These are phyloP conservation scores for Hypoxylon cercidicola DNA, from an alignment of 495 filamentous ascomycete species.

Conservation along the genomic window DNA sequence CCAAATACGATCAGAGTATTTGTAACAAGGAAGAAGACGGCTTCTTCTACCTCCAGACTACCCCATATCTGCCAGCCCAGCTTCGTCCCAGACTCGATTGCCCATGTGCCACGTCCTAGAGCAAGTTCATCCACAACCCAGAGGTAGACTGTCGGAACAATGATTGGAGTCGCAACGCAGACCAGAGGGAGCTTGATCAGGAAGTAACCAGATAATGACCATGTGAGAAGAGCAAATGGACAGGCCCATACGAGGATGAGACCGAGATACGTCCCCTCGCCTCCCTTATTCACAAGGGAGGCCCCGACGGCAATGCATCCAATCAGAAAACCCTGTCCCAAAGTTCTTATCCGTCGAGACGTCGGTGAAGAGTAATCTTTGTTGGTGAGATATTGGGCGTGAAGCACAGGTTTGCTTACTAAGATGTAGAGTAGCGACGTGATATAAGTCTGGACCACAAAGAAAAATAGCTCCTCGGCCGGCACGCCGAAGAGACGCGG, in stretches of 20 bases:
- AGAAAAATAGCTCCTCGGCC: conserved; percentile 76
- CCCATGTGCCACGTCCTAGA: conserved; percentile 70
- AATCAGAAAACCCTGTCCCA: conserved; percentile 57
- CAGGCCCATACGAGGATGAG: conserved; percentile 74
- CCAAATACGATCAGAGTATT: conserved; percentile 73
- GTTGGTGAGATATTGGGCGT: conserved; percentile 62
- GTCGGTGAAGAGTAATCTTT: conserved; percentile 39
- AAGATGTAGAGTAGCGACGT: conserved; percentile 72
- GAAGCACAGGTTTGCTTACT: conserved; percentile 69
- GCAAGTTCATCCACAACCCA: conserved; percentile 74
- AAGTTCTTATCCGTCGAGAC: conserved; percentile 21
- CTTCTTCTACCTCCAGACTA: conserved; percentile 74
- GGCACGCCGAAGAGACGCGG: conserved; percentile 68
- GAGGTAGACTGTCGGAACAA: conserved; percentile 70
- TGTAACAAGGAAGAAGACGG: conserved; percentile 72
- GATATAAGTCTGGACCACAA: conserved; percentile 78
- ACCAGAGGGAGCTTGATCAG: conserved; percentile 63
- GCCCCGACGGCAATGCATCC: conserved; percentile 50
- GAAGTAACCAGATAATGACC: conserved; percentile 69
- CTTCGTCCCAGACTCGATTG: conserved; percentile 70
- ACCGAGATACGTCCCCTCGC: conserved; percentile 68
- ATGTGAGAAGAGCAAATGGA: conserved; percentile 70
- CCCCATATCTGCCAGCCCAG: conserved; percentile 66
- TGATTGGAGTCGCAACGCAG: conserved; percentile 64
- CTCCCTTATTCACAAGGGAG: conserved; percentile 52